Base-by-base conservation (phyloP, 495 filamentous ascomycete genomes). In the Daldinia bambusicola region DNA sequence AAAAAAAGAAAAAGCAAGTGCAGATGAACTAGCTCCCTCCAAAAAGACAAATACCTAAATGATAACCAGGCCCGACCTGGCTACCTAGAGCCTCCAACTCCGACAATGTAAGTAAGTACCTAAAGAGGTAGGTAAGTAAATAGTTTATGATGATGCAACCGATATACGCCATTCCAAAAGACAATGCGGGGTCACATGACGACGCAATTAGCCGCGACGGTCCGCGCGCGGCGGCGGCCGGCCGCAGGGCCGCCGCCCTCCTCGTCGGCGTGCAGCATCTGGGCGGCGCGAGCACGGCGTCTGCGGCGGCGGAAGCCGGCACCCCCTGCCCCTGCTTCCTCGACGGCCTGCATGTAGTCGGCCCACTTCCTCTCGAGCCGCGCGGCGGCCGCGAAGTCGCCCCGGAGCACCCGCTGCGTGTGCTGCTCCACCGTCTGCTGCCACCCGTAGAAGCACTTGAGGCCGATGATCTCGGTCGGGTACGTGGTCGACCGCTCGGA, bases 401-500 rank as follows among this genome's bases (percentile, higher is more conserved):
- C 92, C 16, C 86, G 82, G 34, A 96, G 79, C 0, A 97, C 92
- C 2, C 94, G 88, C 77, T 93, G 92, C 52, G 87, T 94, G 77
- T 98, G 95, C 76, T 97, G 92, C 63, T 97, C 90, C 20, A 97
- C 94, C 2, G 94, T 97, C 77, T 91, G 91, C 80, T 99, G 95
- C 89, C 92, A 98, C 18, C 90, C 92, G 77, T 97, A 95, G 82
- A 93, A 98, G 78, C 93, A 97, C 78, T 97, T 97, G 41, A 99
- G 84, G 16, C 87, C 82, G 59, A 98, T 92, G 57, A 97, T 87
- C 71, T 95, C 89, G 4, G 85, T 87, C 0, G 91, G 90, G 45
- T 88, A 91, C 0, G 84, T 70, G 6, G 78, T 77, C 20, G 80
- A 78, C n/a, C 76, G 78, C 37, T 73, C 76, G 12, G 69, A 77